Conservation (phyloP, 2,329 filamentous ascomycete genomes). For the Aureobasidium sp. region DNA sequence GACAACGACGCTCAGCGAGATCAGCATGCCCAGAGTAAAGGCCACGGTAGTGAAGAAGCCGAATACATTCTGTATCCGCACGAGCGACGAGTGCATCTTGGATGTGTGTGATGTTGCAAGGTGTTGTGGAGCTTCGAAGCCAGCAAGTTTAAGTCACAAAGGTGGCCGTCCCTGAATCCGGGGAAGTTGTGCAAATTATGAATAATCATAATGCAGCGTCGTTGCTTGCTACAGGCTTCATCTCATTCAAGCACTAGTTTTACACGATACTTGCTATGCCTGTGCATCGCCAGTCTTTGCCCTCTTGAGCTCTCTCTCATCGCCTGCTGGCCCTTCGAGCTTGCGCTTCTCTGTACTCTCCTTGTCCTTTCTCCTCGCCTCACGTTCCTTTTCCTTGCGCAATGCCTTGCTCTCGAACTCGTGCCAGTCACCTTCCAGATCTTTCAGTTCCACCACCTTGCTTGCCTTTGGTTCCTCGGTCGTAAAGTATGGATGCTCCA, state of each 20-base stretch:
- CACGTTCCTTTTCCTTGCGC: conserved; percentile 76
- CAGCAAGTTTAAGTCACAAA: not conserved
- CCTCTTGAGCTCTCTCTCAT: conserved; percentile 12
- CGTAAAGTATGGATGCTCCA: conserved; percentile 83
- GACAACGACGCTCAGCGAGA: conserved; percentile 73
- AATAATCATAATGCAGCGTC: not conserved
- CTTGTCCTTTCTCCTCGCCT: conserved; percentile 41
- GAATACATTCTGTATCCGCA: conserved; percentile 85
- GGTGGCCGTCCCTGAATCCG: conserved; percentile 3
- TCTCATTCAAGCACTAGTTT: not conserved
- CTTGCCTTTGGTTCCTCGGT: conserved; percentile 68
- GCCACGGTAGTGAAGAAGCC: conserved; percentile 96
- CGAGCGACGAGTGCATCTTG: conserved; percentile 79
- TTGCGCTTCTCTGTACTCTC: conserved; percentile 46
- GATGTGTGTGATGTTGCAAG: not conserved
- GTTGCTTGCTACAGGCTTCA: not conserved
- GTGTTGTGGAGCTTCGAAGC: not conserved
- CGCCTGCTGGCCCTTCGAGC: conserved; percentile 14
- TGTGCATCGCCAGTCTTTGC: conserved; percentile 2
- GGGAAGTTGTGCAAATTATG: conserved; percentile 1
- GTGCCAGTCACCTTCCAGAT: conserved; percentile 92
- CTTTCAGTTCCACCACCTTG: conserved; percentile 74
- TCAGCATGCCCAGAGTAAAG: conserved; percentile 69
- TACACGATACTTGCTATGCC: not conserved
- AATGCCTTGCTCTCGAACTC: conserved; percentile 97